A percentile compares a stretch with the other conserved stretches of the same genome.
phyloP scores from a whole-genome alignment of 495 filamentous ascomycete species.

The Umbilicaria muhlenbergii region DNA sequence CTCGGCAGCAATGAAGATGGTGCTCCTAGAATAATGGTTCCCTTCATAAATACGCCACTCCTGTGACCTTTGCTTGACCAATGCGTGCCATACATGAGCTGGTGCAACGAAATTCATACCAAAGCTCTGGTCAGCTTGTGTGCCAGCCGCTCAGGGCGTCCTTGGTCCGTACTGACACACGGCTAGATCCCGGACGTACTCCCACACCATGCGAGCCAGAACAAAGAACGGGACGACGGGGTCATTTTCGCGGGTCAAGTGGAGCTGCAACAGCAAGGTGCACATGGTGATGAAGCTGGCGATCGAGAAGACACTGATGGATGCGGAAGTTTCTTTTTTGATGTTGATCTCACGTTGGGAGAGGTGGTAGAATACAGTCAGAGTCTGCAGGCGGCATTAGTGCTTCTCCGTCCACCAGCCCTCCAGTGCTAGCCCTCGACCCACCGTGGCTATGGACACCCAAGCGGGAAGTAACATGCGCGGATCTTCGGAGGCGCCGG shows the following conservation, averaged over 20 bases:
- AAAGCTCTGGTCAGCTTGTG: too few relatives aligned
- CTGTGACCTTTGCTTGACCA: too few relatives aligned
- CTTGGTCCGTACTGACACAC: too few relatives aligned
- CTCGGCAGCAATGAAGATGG: too few relatives aligned
- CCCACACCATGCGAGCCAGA: slow-evolving; percentile 32
- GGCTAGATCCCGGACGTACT: slow-evolving; percentile 15
- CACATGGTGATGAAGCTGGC: slow-evolving; percentile 65
- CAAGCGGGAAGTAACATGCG: slow-evolving; percentile 70
- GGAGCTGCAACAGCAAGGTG: slow-evolving; percentile 49
- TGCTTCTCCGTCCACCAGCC: not conserved
- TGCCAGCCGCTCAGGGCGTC: too few relatives aligned
- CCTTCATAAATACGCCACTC: too few relatives aligned
- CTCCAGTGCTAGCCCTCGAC: slow-evolving; percentile 3
- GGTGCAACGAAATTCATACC: too few relatives aligned
- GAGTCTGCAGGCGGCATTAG: slow-evolving; percentile 29
- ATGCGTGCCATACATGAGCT: too few relatives aligned
- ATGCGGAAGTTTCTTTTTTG: slow-evolving; percentile 63
- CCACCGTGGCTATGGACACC: slow-evolving; percentile 69
- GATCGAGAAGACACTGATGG: slow-evolving; percentile 59
- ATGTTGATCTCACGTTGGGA: slow-evolving; percentile 71
- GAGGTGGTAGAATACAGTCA: slow-evolving; percentile 66
- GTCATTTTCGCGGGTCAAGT: slow-evolving; percentile 48
- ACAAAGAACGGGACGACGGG: slow-evolving; percentile 45
- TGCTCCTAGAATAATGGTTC: too few relatives aligned
- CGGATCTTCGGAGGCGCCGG: slow-evolving; percentile 58